Percentiles rank a stretch among this genome's conserved stretches.
These are phyloP conservation scores for Aspergillus quadrilineatus DNA, from an alignment of 2,329 filamentous ascomycete species.

Conservation along the genomic window DNA sequence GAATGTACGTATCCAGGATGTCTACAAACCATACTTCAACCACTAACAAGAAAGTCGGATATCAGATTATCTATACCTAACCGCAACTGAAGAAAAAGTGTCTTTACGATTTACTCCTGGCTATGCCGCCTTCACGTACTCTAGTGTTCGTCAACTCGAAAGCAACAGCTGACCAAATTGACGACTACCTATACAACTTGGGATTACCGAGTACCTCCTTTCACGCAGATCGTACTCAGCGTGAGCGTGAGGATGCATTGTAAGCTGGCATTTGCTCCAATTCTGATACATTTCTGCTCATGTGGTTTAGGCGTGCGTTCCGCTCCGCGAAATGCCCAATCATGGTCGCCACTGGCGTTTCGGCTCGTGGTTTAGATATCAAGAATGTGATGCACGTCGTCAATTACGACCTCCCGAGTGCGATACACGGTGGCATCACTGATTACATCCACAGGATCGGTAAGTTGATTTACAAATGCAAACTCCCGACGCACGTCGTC, in stretches of 20 bases:
- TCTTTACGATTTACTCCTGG: constrained; percentile 69
- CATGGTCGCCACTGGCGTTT: constrained; percentile 80
- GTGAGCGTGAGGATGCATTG: constrained; percentile 89
- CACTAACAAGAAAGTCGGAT: background rate
- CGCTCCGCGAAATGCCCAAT: constrained; percentile 72
- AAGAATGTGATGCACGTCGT: constrained; percentile 85
- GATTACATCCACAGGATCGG: constrained; percentile 95
- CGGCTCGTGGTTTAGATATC: constrained; percentile 85
- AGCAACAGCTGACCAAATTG: constrained; percentile 73
- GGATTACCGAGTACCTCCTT: constrained; percentile 82
- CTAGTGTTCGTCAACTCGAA: constrained; percentile 90
- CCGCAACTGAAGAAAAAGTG: constrained; percentile 66
- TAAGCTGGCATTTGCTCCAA: constrained; percentile 39
- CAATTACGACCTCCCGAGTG: constrained; percentile 83
- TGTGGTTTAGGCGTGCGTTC: constrained; percentile 65
- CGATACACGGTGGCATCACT: constrained; percentile 77
- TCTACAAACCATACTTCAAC: background rate
- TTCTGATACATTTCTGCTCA: background rate
- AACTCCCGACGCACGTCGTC: background rate
- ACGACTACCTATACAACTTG: constrained; percentile 82
- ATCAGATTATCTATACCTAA: constrained; percentile 65
- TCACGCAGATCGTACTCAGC: constrained; percentile 81
- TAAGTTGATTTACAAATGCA: constrained; percentile 44
- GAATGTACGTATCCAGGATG: constrained; percentile 39
- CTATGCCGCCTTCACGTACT: constrained; percentile 70